Base-by-base conservation (phyloP, 2,329 filamentous ascomycete genomes). In the Monilinia aucupariae region DNA sequence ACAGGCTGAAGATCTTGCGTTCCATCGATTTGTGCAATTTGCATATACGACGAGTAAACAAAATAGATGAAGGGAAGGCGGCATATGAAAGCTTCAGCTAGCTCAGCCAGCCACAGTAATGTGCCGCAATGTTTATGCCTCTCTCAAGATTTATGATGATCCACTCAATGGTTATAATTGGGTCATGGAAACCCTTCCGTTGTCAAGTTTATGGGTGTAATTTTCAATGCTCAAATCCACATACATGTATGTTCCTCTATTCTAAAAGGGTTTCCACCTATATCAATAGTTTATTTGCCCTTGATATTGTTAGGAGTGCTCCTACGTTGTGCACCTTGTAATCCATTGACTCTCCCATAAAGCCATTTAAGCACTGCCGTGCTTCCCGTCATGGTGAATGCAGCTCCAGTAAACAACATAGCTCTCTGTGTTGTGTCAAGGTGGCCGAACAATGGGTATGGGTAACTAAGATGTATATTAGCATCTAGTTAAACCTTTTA, bases 401-500 rank as follows among this genome's bases (percentile, higher is more conserved):
- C 91, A 49, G 89, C 89, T 22, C 83, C 77, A 0, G 80, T 80
- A 69, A 96, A 96, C 12, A 96, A 78, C 0, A 83, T 76, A 10
- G 86, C 77, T 25, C 92, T 83, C 71, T 91, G 86, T 55, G 78
- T 73, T 0, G 85, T 88, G 56, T 79, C 81, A 49, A 96, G 77
- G 51, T 89, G 73, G 10, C 80, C 86, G 67, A 97, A 93, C 32
- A 96, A 81, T 1, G 92, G 92, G 74, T 97, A 96, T 0, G 92
- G 91, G 69, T 96, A 96, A 79, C 86, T 89, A 69, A 69, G 2
- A 39, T 32, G 25, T 20, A 10, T 3, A 55, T 71, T 59, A 68
- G 62, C 17, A 60, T n/a, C 8, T 1, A 1, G 25, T 5, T 4
- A 41, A 30, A 41, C 13, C 22, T 7, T 25, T 47, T 4, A 13